Base-by-base conservation (phyloP, 768 basidiomycete genomes). In the Hirschioporus abietinus region DNA sequence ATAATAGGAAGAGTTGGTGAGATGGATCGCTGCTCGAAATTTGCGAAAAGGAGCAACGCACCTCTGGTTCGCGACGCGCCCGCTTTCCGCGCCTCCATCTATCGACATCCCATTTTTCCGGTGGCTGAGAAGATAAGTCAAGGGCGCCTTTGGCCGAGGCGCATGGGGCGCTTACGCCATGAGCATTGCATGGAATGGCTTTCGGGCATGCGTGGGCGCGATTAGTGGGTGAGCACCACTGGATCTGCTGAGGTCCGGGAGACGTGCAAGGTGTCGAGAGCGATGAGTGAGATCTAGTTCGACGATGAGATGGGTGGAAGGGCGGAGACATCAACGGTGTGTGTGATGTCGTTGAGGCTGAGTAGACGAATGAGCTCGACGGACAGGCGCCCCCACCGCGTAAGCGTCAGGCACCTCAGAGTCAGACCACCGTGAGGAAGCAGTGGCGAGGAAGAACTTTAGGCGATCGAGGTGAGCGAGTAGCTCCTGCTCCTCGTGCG, bases 61-160 rank as follows among this genome's bases (percentile, higher is more conserved):
- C 30, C 67, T 60, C 52, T 42, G 34, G 61, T 58, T 84, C 82
- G 65, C 81, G 74, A 25, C 86, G 84, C 35, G 81, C 80, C 64
- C 84, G 77, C 72, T 89, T 89, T 27, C 83, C 82, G 65, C 80
- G 80, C 67, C 83, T 77, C 82, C 83, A 85, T 27, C 76, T 71
- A 68, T 87, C 86, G 30, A 83, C 75, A 71, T 83, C 84, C 81
- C 82, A 83, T 74, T 78, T 84, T 65, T 80, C 80, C 7, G 80
- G 70, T 9, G 78, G 66, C 30, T 71, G 63, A 26, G 63, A 74
- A 35, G 75, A 73, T 25, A 64, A 58, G 71, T 66, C 15, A 67
- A 66, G 70, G 80, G 74, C 67, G 76, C 74, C 69, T 76, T 70
- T 60, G 75, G 30, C 25, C 17, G 42, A 20, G 15, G 42, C 42